phyloP scores from a whole-genome alignment of 2,329 filamentous ascomycete genomes.

The Penicillium sp. region DNA sequence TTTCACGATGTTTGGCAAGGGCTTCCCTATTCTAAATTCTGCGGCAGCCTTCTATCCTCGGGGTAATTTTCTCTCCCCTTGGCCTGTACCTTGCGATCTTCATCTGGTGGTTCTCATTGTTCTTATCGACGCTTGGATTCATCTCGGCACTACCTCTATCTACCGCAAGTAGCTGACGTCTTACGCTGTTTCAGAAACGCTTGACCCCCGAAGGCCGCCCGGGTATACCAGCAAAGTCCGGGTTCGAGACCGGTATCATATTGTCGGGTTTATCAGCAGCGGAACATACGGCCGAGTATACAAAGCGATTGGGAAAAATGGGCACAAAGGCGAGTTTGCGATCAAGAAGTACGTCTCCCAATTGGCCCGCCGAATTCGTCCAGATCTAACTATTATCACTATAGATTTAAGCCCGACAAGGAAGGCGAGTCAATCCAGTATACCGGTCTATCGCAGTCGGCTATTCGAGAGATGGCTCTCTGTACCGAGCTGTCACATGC shows the following conservation, averaged over 20 bases:
- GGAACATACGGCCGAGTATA: conserved; percentile 98
- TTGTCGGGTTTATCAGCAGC: conserved; percentile 96
- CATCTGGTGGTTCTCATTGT: conserved; percentile 6
- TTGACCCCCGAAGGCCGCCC: conserved; percentile 40
- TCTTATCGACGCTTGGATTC: conserved; percentile 17
- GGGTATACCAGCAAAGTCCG: conserved; percentile 68
- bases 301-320: conserved; percentile 77
- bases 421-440: conserved; percentile 93
- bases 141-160: conserved; percentile 12
- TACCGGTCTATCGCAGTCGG: conserved; percentile 95
- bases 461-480: conserved; percentile 93
- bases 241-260: conserved; percentile 88
- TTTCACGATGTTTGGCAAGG: conserved; percentile 38
- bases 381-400: conserved; percentile 28
- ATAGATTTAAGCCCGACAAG: conserved; percentile 90
- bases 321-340: conserved; percentile 76
- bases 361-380: conserved; percentile 1
- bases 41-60: conserved; percentile 38
- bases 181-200: conserved; percentile 26
- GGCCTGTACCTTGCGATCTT: conserved; percentile 12
- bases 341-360: conserved; percentile 75
- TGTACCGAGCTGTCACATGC: conserved; percentile 85
- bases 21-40: conserved; percentile 37
- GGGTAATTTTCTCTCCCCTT: conserved; percentile 32
- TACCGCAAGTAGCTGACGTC: conserved; percentile 23